Base-by-base conservation (phyloP, 192 early-diverging fungal genomes). In the Gonapodya prolifera region DNA sequence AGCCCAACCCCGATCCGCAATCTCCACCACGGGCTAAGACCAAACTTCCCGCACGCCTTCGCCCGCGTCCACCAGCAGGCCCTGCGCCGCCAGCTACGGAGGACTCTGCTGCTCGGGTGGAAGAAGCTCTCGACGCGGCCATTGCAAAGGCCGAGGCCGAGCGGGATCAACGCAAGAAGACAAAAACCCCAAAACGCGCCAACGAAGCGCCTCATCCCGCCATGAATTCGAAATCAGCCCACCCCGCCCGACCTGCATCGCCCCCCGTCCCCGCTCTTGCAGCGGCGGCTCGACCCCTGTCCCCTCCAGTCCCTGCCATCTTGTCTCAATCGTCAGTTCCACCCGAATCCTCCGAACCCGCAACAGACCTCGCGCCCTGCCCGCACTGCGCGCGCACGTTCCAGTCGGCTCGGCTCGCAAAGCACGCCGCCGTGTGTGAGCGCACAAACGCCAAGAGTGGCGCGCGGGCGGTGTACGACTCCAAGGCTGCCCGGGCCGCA, bases 321-420 rank as follows among this genome's bases (percentile, higher is more conserved):
- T 8, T 23, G 45, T 8, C 45, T 23, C 23, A 8, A 23, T 61
- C 45, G 45, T 23, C 45, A 16, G 23, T 61, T 23, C 45, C 8
- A 23, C 45, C 45, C 8, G 45, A 61, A 61, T 61, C 45, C 8
- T 61, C 45, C 45, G 8, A 8, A 16, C 45, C 45, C 8, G 8
- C 45, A 61, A 61, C 23, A 23, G 8, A 2, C 71, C 71, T 32
- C 18, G 71, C 32, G 18, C 18, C 71, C 2, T 73, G 71, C 71
- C 71, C 71, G 18, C 71, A 73, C 71, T 73, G 71, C 71, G 31
- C 71, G 16, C 71, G 71, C 71, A 73, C 18, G 16, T 73, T 73
- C 31, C 18, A 32, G 8, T 18, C 71, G 18, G 16, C 18, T 29
- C 71, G 71, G 8, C 71, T 73, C 28, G 2, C 71, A 8, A 73